A percentile compares a stretch with the other conserved stretches of the same genome.
Evolutionary conservation across 2,329 filamentous ascomycete species (phyloP).

Genomic region (Sarocladium oryzae): DNA sequence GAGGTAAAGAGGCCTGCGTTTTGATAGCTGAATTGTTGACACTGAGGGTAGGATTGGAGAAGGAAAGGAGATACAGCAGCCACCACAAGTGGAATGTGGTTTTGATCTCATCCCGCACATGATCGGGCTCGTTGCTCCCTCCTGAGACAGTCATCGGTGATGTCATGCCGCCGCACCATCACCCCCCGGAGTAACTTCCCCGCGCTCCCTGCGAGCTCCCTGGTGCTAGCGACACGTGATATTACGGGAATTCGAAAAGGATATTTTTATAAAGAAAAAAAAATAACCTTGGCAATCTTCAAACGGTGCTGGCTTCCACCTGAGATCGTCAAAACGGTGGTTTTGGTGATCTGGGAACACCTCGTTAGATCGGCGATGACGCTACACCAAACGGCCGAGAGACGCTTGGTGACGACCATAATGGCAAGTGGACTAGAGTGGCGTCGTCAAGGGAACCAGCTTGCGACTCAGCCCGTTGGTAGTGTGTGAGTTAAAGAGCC

Average conservation of each 20-base stretch:
- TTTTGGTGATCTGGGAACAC: neutral
- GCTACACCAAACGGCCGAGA: no score
- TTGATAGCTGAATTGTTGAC: no score
- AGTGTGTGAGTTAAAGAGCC: neutral
- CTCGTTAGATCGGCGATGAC: neutral
- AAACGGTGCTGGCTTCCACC: neutral
- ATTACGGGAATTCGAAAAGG: no score
- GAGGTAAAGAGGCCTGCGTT: neutral
- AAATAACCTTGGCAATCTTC: neutral
- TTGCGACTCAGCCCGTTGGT: no score
- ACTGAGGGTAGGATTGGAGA: no score
- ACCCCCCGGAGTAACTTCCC: neutral
- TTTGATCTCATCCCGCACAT: conserved; percentile 3
- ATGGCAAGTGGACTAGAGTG: conserved; percentile 1
- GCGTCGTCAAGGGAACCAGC: no score
- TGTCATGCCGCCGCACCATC: conserved; percentile 4
- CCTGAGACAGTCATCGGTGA: neutral
- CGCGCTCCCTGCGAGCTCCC: neutral
- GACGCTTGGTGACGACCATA: conserved; percentile 7
- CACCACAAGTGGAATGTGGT: no score
- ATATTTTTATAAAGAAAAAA: neutral
- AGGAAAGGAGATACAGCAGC: no score
- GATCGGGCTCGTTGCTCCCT: conserved; percentile 2
- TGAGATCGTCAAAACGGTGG: neutral
- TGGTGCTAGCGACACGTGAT: no score